These are phyloP conservation scores for Phytopythium delawarense DNA, from an alignment of 352 stramenopile species.

Conservation along the genomic window DNA sequence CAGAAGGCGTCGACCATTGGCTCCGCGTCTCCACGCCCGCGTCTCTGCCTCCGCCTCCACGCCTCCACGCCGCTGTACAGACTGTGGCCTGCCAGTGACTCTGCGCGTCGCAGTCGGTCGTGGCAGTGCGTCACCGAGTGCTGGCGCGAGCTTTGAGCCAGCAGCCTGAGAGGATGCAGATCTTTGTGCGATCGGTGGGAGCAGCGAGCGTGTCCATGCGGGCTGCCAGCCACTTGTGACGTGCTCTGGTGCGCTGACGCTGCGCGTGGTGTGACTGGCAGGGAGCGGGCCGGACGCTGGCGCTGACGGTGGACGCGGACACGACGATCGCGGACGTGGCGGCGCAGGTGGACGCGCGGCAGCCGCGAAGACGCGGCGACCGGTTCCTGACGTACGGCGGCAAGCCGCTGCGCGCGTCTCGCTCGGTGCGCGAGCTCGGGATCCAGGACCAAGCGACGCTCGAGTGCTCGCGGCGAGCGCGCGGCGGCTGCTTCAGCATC, in stretches of 20 bases:
- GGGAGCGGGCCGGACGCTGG: constrained; percentile 37
- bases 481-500: constrained; percentile 64
- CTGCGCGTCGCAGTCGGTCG: neutral
- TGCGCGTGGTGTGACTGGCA: constrained; percentile 6
- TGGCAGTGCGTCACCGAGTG: neutral
- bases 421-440: constrained; percentile 54
- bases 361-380: neutral
- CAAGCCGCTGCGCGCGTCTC: constrained; percentile 41
- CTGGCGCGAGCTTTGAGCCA: neutral
- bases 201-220: too few species aligned
- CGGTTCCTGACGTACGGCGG: constrained; percentile 61
- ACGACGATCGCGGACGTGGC: constrained; percentile 37
- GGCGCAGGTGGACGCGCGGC: constrained; percentile 25
- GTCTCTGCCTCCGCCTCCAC: too few species aligned
- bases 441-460: constrained; percentile 70
- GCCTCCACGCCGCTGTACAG: too few species aligned
- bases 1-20: too few species aligned
- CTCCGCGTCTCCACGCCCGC: too few species aligned
- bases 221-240: too few species aligned
- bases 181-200: constrained; percentile 59
- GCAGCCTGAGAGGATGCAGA: constrained; percentile 38
- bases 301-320: constrained; percentile 22
- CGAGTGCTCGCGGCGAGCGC: constrained; percentile 32
- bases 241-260: too few species aligned
- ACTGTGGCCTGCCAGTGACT: neutral